Evolutionary conservation across 352 stramenopile species (phyloP).

Genomic region (Globisporangium okanoganense): DNA sequence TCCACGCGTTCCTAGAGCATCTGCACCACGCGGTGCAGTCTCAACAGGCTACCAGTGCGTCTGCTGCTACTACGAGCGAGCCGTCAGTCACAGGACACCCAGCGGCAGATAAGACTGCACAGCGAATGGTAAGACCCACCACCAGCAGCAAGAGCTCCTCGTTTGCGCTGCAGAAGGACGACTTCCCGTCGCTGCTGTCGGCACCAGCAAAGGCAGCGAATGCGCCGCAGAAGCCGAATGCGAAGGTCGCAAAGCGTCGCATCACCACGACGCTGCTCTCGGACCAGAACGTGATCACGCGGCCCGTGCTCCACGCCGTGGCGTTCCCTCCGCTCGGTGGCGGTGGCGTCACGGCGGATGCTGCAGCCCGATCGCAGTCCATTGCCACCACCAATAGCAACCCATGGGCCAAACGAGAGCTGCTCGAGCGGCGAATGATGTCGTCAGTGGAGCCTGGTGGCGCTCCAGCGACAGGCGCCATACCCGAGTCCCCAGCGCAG

Average conservation of each 20-base stretch:
- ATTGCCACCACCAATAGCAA: conserved; percentile 8
- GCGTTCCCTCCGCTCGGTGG: conserved; percentile 26
- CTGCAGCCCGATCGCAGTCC: neutral
- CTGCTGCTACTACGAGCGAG: neutral
- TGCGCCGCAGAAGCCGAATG: neutral
- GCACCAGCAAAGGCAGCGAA: neutral
- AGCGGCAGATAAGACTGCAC: too few species aligned
- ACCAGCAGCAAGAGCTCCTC: conserved; percentile 8
- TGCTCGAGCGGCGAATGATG: conserved; percentile 47
- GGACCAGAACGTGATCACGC: conserved; percentile 21
- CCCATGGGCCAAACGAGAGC: conserved; percentile 36
- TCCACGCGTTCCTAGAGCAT: conserved; percentile 13
- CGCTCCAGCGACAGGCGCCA: too few species aligned
- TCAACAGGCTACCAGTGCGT: neutral
- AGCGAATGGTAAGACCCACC: neutral
- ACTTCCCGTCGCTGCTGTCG: conserved; percentile 32
- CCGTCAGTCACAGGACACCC: neutral
- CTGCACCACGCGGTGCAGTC: conserved; percentile 12
- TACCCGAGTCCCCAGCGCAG: neutral
- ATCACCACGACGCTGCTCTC: conserved; percentile 50
- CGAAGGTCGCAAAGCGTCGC: conserved; percentile 29
- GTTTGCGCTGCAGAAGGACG: conserved; percentile 24
- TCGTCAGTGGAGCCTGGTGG: neutral
- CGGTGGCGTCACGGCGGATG: neutral
- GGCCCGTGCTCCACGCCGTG: conserved; percentile 24